Percentiles rank a stretch among this genome's conserved stretches.
Conservation (phyloP, 768 basidiomycete species). For the Tylopilus vinaceipallidus region DNA sequence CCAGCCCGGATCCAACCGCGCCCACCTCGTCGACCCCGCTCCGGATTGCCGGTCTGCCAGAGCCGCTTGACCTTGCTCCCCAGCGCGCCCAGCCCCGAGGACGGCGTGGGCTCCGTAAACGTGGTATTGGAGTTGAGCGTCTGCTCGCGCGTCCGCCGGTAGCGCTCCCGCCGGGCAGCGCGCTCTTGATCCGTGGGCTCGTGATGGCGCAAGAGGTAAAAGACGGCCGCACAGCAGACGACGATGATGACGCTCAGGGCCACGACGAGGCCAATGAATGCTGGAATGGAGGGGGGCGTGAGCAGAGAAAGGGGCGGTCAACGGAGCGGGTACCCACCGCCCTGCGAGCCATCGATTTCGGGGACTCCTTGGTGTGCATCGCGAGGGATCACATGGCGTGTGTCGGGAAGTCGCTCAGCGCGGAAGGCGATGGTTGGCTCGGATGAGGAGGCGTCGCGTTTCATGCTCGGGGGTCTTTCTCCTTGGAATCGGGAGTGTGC, state of each 20-base stretch:
- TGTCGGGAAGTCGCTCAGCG: background rate
- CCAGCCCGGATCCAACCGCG: constrained; percentile 53
- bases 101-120: background rate
- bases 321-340: constrained; percentile 45
- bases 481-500: background rate
- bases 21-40: constrained; percentile 23
- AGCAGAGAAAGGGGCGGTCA: background rate
- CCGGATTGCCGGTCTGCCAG: constrained; percentile 20
- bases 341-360: constrained; percentile 48
- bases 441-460: background rate
- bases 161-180: constrained; percentile 32
- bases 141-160: constrained; percentile 28
- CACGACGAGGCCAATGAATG: constrained; percentile 62
- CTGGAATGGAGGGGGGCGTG: constrained; percentile 23
- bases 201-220: constrained; percentile 54
- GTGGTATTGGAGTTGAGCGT: constrained; percentile 12
- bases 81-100: constrained; percentile 20
- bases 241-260: constrained; percentile 53
- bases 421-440: background rate
- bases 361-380: constrained; percentile 38
- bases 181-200: constrained; percentile 42
- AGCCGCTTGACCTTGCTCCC: constrained; percentile 26
- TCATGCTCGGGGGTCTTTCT: background rate
- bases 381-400: constrained; percentile 1
- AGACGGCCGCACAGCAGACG: constrained; percentile 49